Percentiles rank a stretch among this genome's conserved stretches.
phyloP scores from a whole-genome alignment of 345 rosid genomes.

The Citrus unshiu region DNA sequence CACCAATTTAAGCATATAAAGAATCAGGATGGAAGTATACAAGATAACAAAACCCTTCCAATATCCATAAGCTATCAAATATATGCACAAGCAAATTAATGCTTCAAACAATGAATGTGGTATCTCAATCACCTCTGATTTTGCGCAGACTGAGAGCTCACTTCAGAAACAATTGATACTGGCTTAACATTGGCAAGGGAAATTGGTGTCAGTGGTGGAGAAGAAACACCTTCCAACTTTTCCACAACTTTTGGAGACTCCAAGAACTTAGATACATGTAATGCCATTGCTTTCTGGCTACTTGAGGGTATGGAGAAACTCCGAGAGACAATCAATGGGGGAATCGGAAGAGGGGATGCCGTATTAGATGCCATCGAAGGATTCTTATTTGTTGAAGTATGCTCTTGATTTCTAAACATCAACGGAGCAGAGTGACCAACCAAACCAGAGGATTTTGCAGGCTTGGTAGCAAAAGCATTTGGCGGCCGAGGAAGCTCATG shows the following conservation, averaged over 20 bases:
- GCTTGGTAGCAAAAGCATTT: slow-evolving; percentile 36
- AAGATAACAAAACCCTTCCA: slow-evolving; percentile 12
- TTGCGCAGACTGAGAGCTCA: slow-evolving; percentile 50
- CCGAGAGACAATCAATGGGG: slow-evolving; percentile 62
- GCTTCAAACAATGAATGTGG: slow-evolving; percentile 9
- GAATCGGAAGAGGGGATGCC: slow-evolving; percentile 79
- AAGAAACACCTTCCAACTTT: slow-evolving; percentile 42
- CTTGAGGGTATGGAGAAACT: slow-evolving; percentile 89
- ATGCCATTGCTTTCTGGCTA: slow-evolving; percentile 60
- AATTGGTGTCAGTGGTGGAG: slow-evolving; percentile 85
- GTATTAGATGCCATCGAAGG: slow-evolving; percentile 34
- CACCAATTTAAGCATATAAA: slow-evolving; percentile 6
- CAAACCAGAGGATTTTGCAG: slow-evolving; percentile 45
- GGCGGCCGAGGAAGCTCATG: slow-evolving; percentile 99
- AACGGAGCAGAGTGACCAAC: slow-evolving; percentile 91
- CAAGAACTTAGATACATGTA: slow-evolving; percentile 37
- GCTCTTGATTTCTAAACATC: slow-evolving; percentile 57
- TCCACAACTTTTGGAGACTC: slow-evolving; percentile 36
- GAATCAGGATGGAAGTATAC: slow-evolving; percentile 18
- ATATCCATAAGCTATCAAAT: slow-evolving; percentile 13
- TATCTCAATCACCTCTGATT: slow-evolving; percentile 58
- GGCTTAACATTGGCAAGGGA: slow-evolving; percentile 41
- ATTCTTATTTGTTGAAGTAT: slow-evolving; percentile 30
- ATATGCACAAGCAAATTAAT: slow-evolving; percentile 15
- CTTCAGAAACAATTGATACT: slow-evolving; percentile 32